phyloP scores from a whole-genome alignment of 2,329 filamentous ascomycete genomes.

The Colletotrichum tamarilloi region DNA sequence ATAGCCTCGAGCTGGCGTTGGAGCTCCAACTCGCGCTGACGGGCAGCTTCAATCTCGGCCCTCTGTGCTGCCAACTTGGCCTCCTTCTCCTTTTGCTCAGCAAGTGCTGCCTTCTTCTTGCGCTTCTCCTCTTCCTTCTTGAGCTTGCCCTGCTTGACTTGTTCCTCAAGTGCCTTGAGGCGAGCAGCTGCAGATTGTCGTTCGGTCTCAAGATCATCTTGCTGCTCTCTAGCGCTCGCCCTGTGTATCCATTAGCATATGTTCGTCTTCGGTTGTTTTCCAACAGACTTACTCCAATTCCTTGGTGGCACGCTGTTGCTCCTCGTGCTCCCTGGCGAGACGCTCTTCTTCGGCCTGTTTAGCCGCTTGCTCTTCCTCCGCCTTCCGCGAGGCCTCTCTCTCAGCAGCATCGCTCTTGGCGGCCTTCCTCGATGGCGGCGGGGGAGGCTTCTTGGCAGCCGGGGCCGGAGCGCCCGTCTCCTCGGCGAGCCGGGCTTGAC shows the following conservation, averaged over 20 bases:
- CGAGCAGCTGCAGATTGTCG: constrained; percentile 84
- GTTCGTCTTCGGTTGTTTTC: constrained; percentile 35
- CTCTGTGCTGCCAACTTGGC: constrained; percentile 83
- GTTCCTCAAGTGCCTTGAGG: constrained; percentile 89
- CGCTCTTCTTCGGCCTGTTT: constrained; percentile 75
- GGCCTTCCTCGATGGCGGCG: constrained; percentile 82
- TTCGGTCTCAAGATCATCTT: constrained; percentile 84
- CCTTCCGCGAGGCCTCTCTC: constrained; percentile 64
- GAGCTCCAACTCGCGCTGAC: constrained; percentile 89
- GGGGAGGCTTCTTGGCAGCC: constrained; percentile 74
- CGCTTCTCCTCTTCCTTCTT: constrained; percentile 98
- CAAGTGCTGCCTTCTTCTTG: constrained; percentile 86
- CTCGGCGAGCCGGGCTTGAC: constrained; percentile 83
- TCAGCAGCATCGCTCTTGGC: constrained; percentile 69
- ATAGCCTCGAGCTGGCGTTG: constrained; percentile 85
- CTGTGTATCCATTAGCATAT: constrained; percentile 58
- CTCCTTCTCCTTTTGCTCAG: constrained; percentile 90
- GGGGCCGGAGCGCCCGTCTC: constrained; percentile 76
- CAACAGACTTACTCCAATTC: constrained; percentile 81
- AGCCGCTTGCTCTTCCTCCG: constrained; percentile 65
- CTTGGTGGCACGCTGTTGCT: constrained; percentile 78
- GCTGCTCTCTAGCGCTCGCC: constrained; percentile 77
- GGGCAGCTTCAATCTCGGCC: constrained; percentile 91
- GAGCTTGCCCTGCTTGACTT: constrained; percentile 91
- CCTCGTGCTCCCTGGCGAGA: constrained; percentile 77